Evolutionary conservation across 2,329 filamentous ascomycete genomes (phyloP).

Genomic region (Penicillium brevicompactum): DNA sequence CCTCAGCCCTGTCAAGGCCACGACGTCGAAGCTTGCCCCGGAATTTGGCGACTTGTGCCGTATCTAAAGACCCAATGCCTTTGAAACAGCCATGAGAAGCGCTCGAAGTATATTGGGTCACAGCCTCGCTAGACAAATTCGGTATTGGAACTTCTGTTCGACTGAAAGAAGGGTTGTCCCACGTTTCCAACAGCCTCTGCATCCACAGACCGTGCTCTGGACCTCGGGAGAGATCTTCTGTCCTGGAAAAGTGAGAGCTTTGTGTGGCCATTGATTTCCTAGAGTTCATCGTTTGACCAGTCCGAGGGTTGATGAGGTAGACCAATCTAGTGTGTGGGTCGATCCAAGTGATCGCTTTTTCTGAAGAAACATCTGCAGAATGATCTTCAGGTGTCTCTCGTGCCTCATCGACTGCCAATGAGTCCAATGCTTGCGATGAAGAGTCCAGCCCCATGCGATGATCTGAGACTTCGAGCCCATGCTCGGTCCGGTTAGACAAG

Average conservation of each 20-base stretch:
- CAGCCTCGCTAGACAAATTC: constrained; percentile 32
- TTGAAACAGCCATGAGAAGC: constrained; percentile 22
- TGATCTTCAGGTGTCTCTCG: neutral
- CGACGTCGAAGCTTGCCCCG: constrained; percentile 60
- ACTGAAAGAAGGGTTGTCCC: constrained; percentile 78
- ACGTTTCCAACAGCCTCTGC: constrained; percentile 60
- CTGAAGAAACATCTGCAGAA: neutral
- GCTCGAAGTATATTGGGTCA: constrained; percentile 18
- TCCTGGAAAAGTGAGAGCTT: constrained; percentile 20
- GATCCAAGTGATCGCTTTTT: constrained; percentile 53
- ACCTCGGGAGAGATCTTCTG: neutral
- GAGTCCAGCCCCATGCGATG: neutral
- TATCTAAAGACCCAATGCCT: constrained; percentile 25
- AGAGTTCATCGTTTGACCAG: constrained; percentile 33
- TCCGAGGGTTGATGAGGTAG: constrained; percentile 37
- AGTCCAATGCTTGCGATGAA: neutral
- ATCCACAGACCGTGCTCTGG: constrained; percentile 56
- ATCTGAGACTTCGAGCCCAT: neutral
- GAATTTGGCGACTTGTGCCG: constrained; percentile 30
- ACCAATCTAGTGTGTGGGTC: constrained; percentile 58
- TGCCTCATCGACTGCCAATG: neutral
- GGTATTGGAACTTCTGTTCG: constrained; percentile 47
- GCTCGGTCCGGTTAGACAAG: neutral
- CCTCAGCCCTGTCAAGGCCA: constrained; percentile 60
- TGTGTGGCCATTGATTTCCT: constrained; percentile 10